Evolutionary conservation across 2,329 filamentous ascomycete species (phyloP), one percentile per base, ranked within the genome.

Genomic region (Colletotrichum plurivorum): DNA sequence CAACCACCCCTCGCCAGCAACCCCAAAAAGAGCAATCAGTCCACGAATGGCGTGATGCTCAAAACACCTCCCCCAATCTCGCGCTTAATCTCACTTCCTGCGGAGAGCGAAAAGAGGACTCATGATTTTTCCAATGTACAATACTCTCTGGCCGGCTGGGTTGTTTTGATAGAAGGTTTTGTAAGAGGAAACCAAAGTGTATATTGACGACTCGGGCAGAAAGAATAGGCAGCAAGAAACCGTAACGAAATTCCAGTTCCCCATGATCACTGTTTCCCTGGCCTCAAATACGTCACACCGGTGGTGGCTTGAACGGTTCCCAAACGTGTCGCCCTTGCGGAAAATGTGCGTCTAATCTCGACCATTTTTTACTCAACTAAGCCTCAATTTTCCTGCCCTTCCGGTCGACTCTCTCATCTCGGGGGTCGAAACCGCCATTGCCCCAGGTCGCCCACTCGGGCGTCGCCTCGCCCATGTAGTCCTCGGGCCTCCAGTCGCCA

Each of bases 391-490:
- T 89, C 75, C 91, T 90, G 2, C 95, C 94, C 82, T 97, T 98
- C 73, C 92, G 88, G 79, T 95, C 93, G 9, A 98, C 94, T 71
- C 95, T 88, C 79, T 93, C 89, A 80, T 98, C 96, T 56, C 93
- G 87, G 0, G 95, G 95, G 82, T 98, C 94, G 78, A 98, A 98
- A 0, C 95, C 96, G 2, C 95, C 95, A 73, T 95, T 93, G 0
- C 95, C 96, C 94, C 94, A 98, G 18, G 92, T 89, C 10, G 95
- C 95, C 96, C 95, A 98, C 77, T 97, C 94, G 1, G 94, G 93
- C 45, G 94, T 98, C 73, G 92, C 87, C 48, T 86, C 86, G 4
- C 91, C 93, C 85, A 97, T 93, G 81, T 98, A 98, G 77, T 98
- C 95, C 81, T 97, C 94, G 0, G 95, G 94, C 9, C 84, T 86